These are phyloP conservation scores for Lentinula guzmanii DNA, from an alignment of 768 basidiomycete species.

Conservation along the genomic window DNA sequence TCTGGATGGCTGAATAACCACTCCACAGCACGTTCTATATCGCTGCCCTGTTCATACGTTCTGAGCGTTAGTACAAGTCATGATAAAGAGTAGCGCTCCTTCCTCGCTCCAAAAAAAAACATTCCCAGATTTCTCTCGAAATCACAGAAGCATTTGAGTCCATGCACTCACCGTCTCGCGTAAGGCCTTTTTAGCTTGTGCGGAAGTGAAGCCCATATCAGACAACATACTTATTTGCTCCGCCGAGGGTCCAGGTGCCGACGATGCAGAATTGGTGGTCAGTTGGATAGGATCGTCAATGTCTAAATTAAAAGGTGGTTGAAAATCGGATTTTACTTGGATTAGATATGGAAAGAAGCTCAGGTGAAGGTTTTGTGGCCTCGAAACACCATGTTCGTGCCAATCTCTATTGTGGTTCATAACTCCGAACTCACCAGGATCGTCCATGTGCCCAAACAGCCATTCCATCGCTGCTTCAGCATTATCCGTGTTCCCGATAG, in stretches of 20 bases:
- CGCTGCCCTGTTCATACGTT: constrained; percentile 43
- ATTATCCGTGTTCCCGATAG: constrained; percentile 66
- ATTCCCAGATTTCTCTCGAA: background rate
- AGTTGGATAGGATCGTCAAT: constrained; percentile 74
- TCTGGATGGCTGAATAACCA: constrained; percentile 96
- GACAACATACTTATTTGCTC: constrained; percentile 70
- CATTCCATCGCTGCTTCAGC: constrained; percentile 90
- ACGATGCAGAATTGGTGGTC: constrained; percentile 15
- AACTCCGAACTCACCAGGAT: constrained; percentile 53
- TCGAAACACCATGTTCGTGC: no score
- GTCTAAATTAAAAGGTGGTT: constrained; percentile 38
- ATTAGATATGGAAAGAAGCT: no score
- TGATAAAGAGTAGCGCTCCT: background rate
- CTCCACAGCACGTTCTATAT: constrained; percentile 84
- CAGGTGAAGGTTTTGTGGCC: no score
- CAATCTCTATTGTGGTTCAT: no score
- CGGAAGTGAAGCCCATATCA: constrained; percentile 89
- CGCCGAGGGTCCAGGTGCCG: constrained; percentile 48
- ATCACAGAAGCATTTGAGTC: background rate
- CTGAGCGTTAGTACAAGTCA: background rate
- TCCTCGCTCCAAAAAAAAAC: no score
- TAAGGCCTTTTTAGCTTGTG: constrained; percentile 84
- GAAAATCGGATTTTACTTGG: no score
- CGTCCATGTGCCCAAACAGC: constrained; percentile 94
- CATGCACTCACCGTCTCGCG: constrained; percentile 65